Evolutionary conservation across 179 eudicot genomes (phyloP), one percentile per base, ranked within the genome.

Genomic region (Patellifolia procumbens): DNA sequence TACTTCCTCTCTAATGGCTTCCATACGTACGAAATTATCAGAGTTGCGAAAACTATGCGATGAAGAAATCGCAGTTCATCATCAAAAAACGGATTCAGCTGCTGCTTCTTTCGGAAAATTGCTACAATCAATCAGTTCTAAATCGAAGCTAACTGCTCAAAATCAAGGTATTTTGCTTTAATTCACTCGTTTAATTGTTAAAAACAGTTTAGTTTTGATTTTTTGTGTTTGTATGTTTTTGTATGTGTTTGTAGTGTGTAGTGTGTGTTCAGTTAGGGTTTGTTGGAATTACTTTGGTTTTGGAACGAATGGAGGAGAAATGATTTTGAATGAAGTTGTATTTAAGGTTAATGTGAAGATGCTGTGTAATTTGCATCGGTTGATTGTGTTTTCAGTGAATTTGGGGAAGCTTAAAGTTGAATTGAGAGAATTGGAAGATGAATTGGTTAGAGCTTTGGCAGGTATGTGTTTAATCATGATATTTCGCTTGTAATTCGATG

Each of bases 381-480:
- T 51, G 34, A 46, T 59, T 70, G 20, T 5, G 70, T 37, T 64
- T 43, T 72, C 82, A 93, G 98, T 29, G 12, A 88, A 86, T 70
- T 70, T 90, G 70, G 88, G 88, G 67, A 80, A 87, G 81, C 87
- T 93, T 59, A 93, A 93, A 84, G 85, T 88, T 48, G 89, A 89
- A 81, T 75, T 92, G 64, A 83, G 93, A 78, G 89, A 86, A 59
- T 86, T 80, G 31, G 96, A 92, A 77, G 98, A 86, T 84, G 85
- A 85, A 68, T 76, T 92, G 79, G 93, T 92, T 78, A 88, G 86
- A 77, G 89, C 90, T 65, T 85, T 93, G 67, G 83, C 96, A 85
- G 95, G 98, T 93, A 86, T 37, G 64, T 55, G 70, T 52, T 24
- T 59, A 34, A 46, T 61, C 32, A 43, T 28, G 24, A 2, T 1